Evolutionary conservation across 495 filamentous ascomycete species (phyloP), one percentile per base, ranked within the genome.

Genomic region (Hypoxylon intermedium): DNA sequence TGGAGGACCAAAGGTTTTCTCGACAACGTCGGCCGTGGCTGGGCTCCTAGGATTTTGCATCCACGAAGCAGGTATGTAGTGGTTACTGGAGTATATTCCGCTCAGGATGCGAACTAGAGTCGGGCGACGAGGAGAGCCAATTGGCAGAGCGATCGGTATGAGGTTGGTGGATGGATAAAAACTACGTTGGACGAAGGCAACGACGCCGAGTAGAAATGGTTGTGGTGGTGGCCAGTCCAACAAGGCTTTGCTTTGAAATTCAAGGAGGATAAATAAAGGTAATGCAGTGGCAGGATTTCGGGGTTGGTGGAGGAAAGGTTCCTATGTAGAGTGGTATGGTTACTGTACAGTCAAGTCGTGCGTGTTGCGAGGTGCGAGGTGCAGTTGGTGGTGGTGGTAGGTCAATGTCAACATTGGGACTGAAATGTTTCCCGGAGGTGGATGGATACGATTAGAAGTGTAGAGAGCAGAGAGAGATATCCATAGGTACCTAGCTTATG

Each of bases 361-460:
- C 19, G 38, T 21, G 38, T 41, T 41, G 38, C 21, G 21, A 19
- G 2, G 38, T 20, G 9, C 24, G 13, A 20, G 16, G 42, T 28
- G 5, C 9, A 11, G 42, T 3, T 13, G n/a, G 20, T 24, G 42
- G 23, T 26, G 33, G 38, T 62, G 44, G 33, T 49, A 63, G 46
- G 59, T 19, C 52, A 56, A 63, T 56, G 53, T 63, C 46, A 46
- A 46, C 24, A 46, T 46, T 19, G 16, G 7, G 5, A 16, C 42
- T 6, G 30, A 45, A 7, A 3, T 16, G 43, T 46, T 46, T 46
- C 20, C 3, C 7, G 2, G 41, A 44, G 11, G 21, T n/a, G n/a
- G n/a, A 44, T 19, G 38, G 19, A 41, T 12, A 15, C 34, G 34
- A 37, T 37, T 37, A 41, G 38, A 41, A 41, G 38, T 41, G 6